Percentiles rank a stretch among this genome's conserved stretches.
Evolutionary conservation across 2,329 filamentous ascomycete genomes (phyloP).

Genomic region (Penicillium occitanis): DNA sequence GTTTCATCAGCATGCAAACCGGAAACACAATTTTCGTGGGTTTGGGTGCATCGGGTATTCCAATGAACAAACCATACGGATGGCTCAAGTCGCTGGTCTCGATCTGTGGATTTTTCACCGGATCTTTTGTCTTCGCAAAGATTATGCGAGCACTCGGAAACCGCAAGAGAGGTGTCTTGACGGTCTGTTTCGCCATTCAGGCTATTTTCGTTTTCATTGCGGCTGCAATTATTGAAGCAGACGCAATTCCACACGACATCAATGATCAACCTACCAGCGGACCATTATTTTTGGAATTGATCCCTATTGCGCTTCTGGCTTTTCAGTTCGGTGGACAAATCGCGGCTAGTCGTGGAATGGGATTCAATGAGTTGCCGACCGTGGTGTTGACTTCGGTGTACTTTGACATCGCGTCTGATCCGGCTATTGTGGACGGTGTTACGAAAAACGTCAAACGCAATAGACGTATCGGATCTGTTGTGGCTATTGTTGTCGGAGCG

Average conservation of each 20-base stretch:
- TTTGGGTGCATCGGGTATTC: slow-evolving; percentile 45
- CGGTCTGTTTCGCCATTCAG: slow-evolving; percentile 45
- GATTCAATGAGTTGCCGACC: slow-evolving; percentile 47
- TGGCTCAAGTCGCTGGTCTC: slow-evolving; percentile 48
- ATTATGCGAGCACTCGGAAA: slow-evolving; percentile 39
- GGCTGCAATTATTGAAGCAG: slow-evolving; percentile 40
- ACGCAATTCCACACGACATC: slow-evolving; percentile 38
- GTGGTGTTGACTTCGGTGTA: slow-evolving; percentile 50
- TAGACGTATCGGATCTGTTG: slow-evolving; percentile 39
- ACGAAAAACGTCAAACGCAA: slow-evolving; percentile 41
- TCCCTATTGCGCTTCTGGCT: slow-evolving; percentile 45
- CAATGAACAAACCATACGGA: slow-evolving; percentile 40
- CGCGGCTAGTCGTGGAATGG: slow-evolving; percentile 43
- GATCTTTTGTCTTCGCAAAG: slow-evolving; percentile 42
- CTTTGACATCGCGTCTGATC: slow-evolving; percentile 47
- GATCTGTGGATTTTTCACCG: slow-evolving; percentile 44
- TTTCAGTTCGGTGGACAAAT: slow-evolving; percentile 49
- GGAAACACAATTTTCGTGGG: slow-evolving; percentile 51
- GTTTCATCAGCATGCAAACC: slow-evolving; percentile 51
- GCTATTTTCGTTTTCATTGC: slow-evolving; percentile 41
- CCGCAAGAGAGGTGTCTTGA: slow-evolving; percentile 38
- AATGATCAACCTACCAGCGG: slow-evolving; percentile 27
- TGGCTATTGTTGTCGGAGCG: slow-evolving; percentile 41
- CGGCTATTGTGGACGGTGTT: slow-evolving; percentile 36
- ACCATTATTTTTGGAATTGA: slow-evolving; percentile 40